Evolutionary conservation across 1,284 basidiomycete species (phyloP), one percentile per base, ranked within the genome.

Genomic region (Laetiporus sulphureus): DNA sequence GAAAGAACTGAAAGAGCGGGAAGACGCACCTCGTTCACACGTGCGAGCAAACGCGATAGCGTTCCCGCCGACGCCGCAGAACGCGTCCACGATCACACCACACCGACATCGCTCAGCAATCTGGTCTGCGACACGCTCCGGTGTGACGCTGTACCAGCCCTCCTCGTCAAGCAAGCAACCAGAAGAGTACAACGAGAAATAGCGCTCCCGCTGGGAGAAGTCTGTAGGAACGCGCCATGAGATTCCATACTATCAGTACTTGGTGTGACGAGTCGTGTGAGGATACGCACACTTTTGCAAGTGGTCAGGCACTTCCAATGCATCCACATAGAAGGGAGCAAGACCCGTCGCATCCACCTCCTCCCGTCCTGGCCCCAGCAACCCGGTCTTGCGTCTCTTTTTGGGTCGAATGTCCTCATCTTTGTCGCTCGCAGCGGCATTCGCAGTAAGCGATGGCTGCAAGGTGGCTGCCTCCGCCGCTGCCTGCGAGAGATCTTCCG

Each of bases 61-160:
- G 56, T 99, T 99, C 3, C 96, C 96, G 7, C 96, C 96, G 0
- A 98, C 94, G 0, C 96, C 96, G 57, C 93, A 97, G 59, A 98
- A 99, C 1, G 92, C 91, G 57, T 99, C 96, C 20, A 95, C 68
- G 38, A 94, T 71, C 2, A 81, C 83, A 51, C 82, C 82, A 53
- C 85, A 93, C 19, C 85, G 73, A 68, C 94, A 96, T 21, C 94
- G 70, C 50, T 92, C 84, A 0, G 96, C 95, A 36, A 97, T 96
- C 57, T 93, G 91, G 46, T 77, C 67, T 3, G 95, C 96, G 13
- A 99, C 83, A 25, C 74, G 73, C 56, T 99, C 94, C 0, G 96
- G 95, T 0, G 96, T 99, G 41, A 99, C 83, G 45, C 90, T 93
- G 64, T 87, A 99, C 96, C 96, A 99, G 3, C 93, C 94, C 62